Evolutionary conservation across 306 rosid species (phyloP), one percentile per base, ranked within the genome.

Genomic region (Chamaecrista fasciculata): DNA sequence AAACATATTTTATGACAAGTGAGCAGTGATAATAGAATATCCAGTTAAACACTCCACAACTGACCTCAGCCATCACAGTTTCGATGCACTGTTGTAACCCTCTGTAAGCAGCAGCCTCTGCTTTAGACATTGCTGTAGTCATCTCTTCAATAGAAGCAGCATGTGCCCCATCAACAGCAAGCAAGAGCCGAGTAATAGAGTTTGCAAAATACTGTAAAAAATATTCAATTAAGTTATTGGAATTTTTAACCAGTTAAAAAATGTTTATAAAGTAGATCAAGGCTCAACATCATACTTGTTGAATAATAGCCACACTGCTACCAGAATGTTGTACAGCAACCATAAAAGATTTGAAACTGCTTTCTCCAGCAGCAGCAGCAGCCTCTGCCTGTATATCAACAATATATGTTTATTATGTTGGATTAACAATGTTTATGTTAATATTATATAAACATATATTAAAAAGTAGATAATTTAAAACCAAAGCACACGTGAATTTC

Each of bases 11-110:
- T 48, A 29, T 18, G 43, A 19, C 68, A 34, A 59, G 65, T 10
- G 18, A n/a, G 10, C 39, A 23, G 66, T 36, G 20, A 68, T 71
- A 15, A 16, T 18, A 66, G 40, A 51, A 49, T 52, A 11, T 52
- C 19, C 16, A 50, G 36, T 76, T 40, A 59, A 59, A 59, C 40
- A 9, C 16, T 2, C 39, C 50, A 46, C 34, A 82, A 69, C 91
- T 70, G 72, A 95, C 97, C 99, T 95, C 99, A 14, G 97, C 96
- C 99, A 95, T 95, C 79, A 95, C 97, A 77, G 97, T 91, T 83
- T 95, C 99, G 26, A 95, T 91, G 79, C 95, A 86, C 57, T 88
- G 91, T 59, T 86, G 95, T 56, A 95, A 82, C 70, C 99, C 99
- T 83, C 79, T 91, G 78, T 87, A 89, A 66, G 99, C 99, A 66